Evolutionary conservation across 352 stramenopile genomes (phyloP).

Genomic region (Globisporangium cederbergense): DNA sequence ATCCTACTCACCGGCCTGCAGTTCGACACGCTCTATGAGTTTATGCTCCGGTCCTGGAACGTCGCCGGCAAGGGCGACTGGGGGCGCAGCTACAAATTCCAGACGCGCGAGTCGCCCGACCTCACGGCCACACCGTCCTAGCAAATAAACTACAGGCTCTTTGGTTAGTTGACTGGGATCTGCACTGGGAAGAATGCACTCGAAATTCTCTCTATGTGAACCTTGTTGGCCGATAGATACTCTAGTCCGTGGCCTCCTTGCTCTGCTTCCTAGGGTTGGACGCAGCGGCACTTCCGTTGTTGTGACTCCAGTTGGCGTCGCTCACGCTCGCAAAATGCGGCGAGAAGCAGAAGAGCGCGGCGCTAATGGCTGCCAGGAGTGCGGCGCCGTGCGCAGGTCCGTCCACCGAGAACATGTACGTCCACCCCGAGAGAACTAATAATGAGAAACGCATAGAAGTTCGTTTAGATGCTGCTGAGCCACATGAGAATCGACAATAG

Average conservation of each 20-base stretch:
- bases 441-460: not conserved
- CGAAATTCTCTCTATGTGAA: not conserved
- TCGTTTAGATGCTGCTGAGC: not conserved
- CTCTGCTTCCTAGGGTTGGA: constrained; percentile 10
- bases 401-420: constrained; percentile 66
- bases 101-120: constrained; percentile 35
- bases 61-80: constrained; percentile 57
- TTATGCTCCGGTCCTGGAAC: constrained; percentile 61
- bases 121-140: constrained; percentile 1
- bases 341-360: constrained; percentile 63
- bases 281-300: constrained; percentile 3
- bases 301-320: constrained; percentile 18
- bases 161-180: not conserved
- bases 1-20: constrained; percentile 47
- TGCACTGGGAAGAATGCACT: not conserved
- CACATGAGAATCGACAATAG: not conserved
- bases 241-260: constrained; percentile 37
- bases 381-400: constrained; percentile 66
- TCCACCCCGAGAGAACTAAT: constrained; percentile 75
- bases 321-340: constrained; percentile 47
- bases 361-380: constrained; percentile 52
- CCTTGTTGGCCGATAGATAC: not conserved
- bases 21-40: constrained; percentile 59
- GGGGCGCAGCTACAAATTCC: constrained; percentile 34
- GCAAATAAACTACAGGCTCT: no score